phyloP scores from a whole-genome alignment of 164 flowering plant species.

The Dillenia turbinata region DNA sequence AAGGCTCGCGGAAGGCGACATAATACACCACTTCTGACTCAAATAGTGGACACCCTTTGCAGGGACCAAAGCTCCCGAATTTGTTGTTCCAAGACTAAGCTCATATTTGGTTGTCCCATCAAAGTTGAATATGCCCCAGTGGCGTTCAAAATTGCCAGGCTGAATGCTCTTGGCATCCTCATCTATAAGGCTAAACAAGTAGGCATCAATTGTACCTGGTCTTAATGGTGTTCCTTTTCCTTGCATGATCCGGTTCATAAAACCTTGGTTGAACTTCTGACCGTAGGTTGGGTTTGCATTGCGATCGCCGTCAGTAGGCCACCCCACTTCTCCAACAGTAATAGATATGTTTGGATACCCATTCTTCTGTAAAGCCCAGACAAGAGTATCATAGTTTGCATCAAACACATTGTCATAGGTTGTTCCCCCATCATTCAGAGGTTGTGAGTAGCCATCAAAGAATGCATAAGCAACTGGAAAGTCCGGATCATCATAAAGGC shows the following conservation, averaged over 20 bases:
- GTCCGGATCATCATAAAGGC: conserved; percentile 10
- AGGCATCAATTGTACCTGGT: conserved; percentile 16
- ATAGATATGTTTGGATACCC: conserved; percentile 12
- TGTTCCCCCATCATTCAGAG: conserved; percentile 8
- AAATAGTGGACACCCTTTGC: conserved; percentile 20
- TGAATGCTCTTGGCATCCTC: conserved; percentile 18
- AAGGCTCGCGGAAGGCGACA: conserved; percentile 19
- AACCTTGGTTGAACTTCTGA: conserved; percentile 15
- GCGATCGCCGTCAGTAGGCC: not conserved
- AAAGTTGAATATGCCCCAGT: conserved; percentile 18
- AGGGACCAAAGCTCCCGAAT: conserved; percentile 15
- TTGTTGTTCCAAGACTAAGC: conserved; percentile 10
- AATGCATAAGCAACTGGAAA: conserved; percentile 19
- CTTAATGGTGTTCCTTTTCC: conserved; percentile 15
- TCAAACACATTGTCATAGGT: conserved; percentile 14
- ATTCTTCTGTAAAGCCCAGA: conserved; percentile 12
- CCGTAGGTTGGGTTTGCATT: conserved; percentile 11
- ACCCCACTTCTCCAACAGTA: conserved; percentile 16
- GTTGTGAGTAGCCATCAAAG: conserved; percentile 12
- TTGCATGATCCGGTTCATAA: conserved; percentile 6
- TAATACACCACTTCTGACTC: conserved; percentile 27
- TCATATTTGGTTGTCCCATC: conserved; percentile 14
- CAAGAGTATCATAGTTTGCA: conserved; percentile 17
- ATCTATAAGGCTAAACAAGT: conserved; percentile 18
- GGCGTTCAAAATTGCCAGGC: conserved; percentile 18